Evolutionary conservation across 129 eudicot species (phyloP), one percentile per base, ranked within the genome.

Genomic region (Lonicera japonica): DNA sequence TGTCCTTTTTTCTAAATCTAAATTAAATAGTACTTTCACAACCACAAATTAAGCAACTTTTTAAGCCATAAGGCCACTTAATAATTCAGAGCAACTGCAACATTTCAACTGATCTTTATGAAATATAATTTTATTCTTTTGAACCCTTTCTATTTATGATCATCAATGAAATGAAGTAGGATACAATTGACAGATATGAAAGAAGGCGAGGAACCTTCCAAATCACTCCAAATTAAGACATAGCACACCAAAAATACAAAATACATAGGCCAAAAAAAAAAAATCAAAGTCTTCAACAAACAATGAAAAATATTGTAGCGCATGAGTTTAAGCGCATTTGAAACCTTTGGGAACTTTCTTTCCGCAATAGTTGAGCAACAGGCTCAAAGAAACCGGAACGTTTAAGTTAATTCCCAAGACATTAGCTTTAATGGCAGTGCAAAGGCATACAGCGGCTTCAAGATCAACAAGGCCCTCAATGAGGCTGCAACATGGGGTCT

Each of bases 361-460:
- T 55, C 84, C 83, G 70, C 96, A 88, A 43, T 60, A 64, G 61
- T 88, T 88, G 22, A 88, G 75, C 66, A 88, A 70, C 66, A 83
- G 60, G 79, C 84, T 88, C 45, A 88, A 65, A 6, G 83, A 72
- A 51, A 83, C 57, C 0, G 95, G 88, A 7, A 87, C 68, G 45
- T 80, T 76, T 23, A 87, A 88, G 74, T 83, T 58, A 58, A 79
- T 84, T 0, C 96, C 96, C 70, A 84, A 68, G 0, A 83, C 55
- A 56, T 81, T 79, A 46, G 92, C 96, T 68, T 84, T 84, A n/a
- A 88, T 73, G 36, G 96, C 96, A 0, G 92, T 88, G 82, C 96
- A 88, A 64, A 88, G 92, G 72, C 95, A 88, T 4, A 84, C 78
- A 4, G 96, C 96, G 9, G 96, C 96, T 70, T 84, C 96, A n/a